These are phyloP conservation scores for Dianthus caryophyllus DNA, from an alignment of 148 eudicot species.

Conservation along the genomic window DNA sequence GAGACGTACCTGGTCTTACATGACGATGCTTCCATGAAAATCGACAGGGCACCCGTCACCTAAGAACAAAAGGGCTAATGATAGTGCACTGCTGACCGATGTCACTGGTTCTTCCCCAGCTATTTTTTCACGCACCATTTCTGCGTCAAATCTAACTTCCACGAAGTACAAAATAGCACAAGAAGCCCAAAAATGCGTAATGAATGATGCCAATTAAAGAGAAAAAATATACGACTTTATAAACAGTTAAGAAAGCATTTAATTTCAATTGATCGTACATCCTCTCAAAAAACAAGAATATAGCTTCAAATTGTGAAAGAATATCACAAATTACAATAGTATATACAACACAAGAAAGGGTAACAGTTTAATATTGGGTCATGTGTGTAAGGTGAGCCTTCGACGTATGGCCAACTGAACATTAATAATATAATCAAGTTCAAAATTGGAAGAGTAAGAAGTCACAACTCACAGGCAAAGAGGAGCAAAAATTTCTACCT, in stretches of 20 bases:
- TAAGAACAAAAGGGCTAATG: too few relatives aligned
- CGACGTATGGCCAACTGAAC: slow-evolving; percentile 23
- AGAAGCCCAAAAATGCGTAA: slow-evolving; percentile 2
- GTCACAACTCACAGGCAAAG: slow-evolving; percentile 17
- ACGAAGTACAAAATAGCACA: neutral
- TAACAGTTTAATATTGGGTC: slow-evolving; percentile 9
- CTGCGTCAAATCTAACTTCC: neutral
- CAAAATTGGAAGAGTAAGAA: slow-evolving; percentile 21
- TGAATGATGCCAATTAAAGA: neutral
- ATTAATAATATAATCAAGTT: slow-evolving; percentile 18
- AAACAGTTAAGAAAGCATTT: slow-evolving; percentile 14
- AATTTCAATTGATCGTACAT: slow-evolving; percentile 23
- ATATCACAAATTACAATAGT: slow-evolving; percentile 18
- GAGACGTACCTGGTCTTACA: too few relatives aligned
- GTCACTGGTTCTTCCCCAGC: slow-evolving; percentile 96
- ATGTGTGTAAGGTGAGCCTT: slow-evolving; percentile 15
- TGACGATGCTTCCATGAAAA: too few relatives aligned
- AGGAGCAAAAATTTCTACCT: slow-evolving; percentile 12
- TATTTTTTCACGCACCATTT: slow-evolving; percentile 52
- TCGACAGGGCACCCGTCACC: too few relatives aligned
- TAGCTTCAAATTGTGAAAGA: slow-evolving; percentile 14
- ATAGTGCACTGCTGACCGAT: slow-evolving; percentile 42
- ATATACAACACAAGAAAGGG: slow-evolving; percentile 18
- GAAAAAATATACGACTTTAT: slow-evolving; percentile 20
- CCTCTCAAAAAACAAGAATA: slow-evolving; percentile 16